Evolutionary conservation across 306 rosid species (phyloP), one percentile per base, ranked within the genome.

Genomic region (apple (Malus domestica)): DNA sequence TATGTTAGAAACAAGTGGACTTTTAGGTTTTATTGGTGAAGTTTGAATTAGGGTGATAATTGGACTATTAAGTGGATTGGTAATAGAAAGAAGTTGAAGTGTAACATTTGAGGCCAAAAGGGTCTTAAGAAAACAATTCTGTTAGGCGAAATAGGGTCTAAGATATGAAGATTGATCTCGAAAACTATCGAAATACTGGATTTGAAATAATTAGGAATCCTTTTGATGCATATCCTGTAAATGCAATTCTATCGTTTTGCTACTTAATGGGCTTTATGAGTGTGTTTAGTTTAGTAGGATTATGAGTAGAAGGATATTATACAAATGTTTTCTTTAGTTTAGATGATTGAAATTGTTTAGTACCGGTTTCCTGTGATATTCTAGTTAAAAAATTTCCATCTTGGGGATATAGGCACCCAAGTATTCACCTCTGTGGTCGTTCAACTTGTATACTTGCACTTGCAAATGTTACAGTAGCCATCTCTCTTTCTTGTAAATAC

Each of bases 11-110:
- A 63, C 20, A 67, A 42, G 61, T 27, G 7, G 35, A 35, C 23
- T n/a, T 45, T 62, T 54, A 52, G 30, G 20, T 65, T 60, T 40
- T 75, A 16, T 51, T 74, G 35, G 12, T 83, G 4, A 27, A 20
- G 40, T 51, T 68, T 59, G 68, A 66, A 32, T 22, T 38, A 68
- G 4, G 46, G 73, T 60, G 64, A 33, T 54, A n/a, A 29, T 33
- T 65, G 33, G 30, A 81, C 46, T 74, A 11, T 27, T 22, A 40
- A 58, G 67, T 70, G 60, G 51, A 76, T 63, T 30, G 22, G 70
- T 58, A 42, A 42, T 54, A 46, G 54, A 42, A 61, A 29, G 14
- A 8, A 49, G 16, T 13, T 65, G 49, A 65, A 23, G 20, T 42
- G 4, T 46, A 40, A 9, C 14, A 57, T 38, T 65, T n/a, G 58